Evolutionary conservation across 257 asterid species (phyloP), one percentile per base, ranked within the genome.

Genomic region (Echites panduratus): DNA sequence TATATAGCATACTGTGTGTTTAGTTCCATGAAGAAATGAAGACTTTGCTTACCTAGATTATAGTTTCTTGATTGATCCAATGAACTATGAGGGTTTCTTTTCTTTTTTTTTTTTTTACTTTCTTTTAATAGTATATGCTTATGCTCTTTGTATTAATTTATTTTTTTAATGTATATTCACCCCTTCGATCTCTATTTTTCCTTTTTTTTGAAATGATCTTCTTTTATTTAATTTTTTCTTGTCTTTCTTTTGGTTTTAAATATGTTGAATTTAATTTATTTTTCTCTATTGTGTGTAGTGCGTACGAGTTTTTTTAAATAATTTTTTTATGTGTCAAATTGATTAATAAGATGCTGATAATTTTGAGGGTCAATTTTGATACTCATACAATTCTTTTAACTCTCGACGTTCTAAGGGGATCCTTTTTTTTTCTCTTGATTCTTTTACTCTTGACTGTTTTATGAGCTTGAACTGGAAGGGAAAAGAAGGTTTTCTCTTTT

Each of bases 121-220:
- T n/a, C n/a, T n/a, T n/a, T n/a, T n/a, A n/a, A n/a, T n/a, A n/a
- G n/a, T n/a, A n/a, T 66, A 74, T 65, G 41, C 13, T 49, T n/a
- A n/a, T 6, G 9, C 24, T 57, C 22, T 44, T 50, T 45, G 10
- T 1, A 24, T 52, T 38, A 22, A 27, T 50, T 22, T 26, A 7
- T 64, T 35, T 26, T 4, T 26, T 14, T 68, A 12, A n/a, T 63
- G 65, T 65, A 20, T 19, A 38, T 35, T 50, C 40, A 1, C 47
- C 47, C n/a, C 53, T 69, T 81, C 40, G 72, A 69, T 75, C 72
- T 38, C n/a, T 59, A 22, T 61, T 49, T 64, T 7, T n/a, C n/a
- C n/a, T n/a, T n/a, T 53, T 24, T 63, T 24, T 0, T 53, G 61
- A n/a, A 13, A 6, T 17, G 72, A 63, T 77, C 22, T 64, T 47